Percentiles rank a stretch among this genome's conserved stretches.
Evolutionary conservation across 148 eudicot genomes (phyloP).

Genomic region (Tetragonia tetragonoides): DNA sequence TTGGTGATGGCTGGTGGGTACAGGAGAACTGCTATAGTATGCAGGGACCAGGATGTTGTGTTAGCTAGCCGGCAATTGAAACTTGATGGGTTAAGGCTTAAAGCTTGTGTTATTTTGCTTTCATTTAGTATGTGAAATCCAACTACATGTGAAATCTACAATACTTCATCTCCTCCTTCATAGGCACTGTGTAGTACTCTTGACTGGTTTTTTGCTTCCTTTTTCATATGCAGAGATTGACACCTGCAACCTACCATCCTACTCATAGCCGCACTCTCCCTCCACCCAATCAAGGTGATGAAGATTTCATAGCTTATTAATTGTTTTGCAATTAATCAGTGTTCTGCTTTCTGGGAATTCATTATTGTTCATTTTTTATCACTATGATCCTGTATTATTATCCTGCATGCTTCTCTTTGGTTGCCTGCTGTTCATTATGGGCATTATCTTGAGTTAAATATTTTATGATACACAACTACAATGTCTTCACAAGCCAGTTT

Average conservation of each 20-base stretch:
- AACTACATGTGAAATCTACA: neutral
- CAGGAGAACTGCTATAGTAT: no score
- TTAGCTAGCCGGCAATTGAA: neutral
- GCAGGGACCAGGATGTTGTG: neutral
- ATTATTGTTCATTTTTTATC: neutral
- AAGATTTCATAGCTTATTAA: slow-evolving; percentile 1
- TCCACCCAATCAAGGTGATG: slow-evolving; percentile 78
- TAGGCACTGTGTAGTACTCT: slow-evolving; percentile 4
- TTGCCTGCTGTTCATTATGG: neutral
- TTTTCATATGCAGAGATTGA: slow-evolving; percentile 43
- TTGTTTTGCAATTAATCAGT: neutral
- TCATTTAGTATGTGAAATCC: neutral
- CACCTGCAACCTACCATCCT: slow-evolving; percentile 70
- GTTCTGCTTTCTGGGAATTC: neutral
- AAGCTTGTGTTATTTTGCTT: no score
- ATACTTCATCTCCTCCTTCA: neutral
- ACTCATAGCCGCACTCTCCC: slow-evolving; percentile 80
- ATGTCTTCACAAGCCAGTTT: neutral
- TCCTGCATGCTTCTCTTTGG: neutral
- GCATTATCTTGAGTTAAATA: neutral
- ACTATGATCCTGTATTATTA: neutral
- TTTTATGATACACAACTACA: neutral
- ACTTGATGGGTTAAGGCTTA: neutral
- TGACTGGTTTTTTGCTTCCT: neutral
- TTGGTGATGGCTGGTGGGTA: no score